Base-by-base conservation (phyloP, 345 rosid species). In the Dipteronia dyeriana region DNA sequence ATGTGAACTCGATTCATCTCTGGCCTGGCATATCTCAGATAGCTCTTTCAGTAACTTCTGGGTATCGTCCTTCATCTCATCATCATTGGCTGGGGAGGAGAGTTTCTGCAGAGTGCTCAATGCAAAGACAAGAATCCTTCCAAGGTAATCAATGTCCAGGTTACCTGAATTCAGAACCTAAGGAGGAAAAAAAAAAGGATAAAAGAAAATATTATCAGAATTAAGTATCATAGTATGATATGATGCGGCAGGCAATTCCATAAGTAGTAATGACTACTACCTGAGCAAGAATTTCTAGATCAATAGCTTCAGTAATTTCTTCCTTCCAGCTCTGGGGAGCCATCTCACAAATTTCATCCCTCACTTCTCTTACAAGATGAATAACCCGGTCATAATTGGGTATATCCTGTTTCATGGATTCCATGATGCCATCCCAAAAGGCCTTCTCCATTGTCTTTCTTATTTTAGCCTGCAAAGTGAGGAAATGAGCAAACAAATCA, bases 311-410 rank as follows among this genome's bases (percentile, higher is more conserved):
- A 76, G 25, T 70, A 72, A 94, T 91, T 83, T 90, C 97, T 65
- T 83, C 82, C 82, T 84, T 94, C 99, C 98, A 94, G 85, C 89
- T 86, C 68, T 84, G 82, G 43, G 99, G 97, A 76, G 92, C 94
- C 87, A 94, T 90, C 81, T 92, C 93, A 73, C 86, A 83, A 56
- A 96, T 88, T 80, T 88, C 99, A 76, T 96, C 99, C 75, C 95
- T 90, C 76, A 92, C 97, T 84, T 96, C 99, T 81, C 79, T 85
- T 92, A 91, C 86, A 67, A 96, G 97, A 73, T 90, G 85, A 77
- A 91, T 69, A 74, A 91, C 86, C 70, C 92, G 76, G 47, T 87
- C 90, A 84, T 89, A 91, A 66, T 89, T 83, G 54, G 95, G 93
- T n/a, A 83, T 81, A 59, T 84, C 90, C 74, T 77, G 82, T 85